A percentile compares a stretch with the other conserved stretches of the same genome.
Conservation (phyloP, 495 filamentous ascomycete species). For the Neurospora sp. region DNA sequence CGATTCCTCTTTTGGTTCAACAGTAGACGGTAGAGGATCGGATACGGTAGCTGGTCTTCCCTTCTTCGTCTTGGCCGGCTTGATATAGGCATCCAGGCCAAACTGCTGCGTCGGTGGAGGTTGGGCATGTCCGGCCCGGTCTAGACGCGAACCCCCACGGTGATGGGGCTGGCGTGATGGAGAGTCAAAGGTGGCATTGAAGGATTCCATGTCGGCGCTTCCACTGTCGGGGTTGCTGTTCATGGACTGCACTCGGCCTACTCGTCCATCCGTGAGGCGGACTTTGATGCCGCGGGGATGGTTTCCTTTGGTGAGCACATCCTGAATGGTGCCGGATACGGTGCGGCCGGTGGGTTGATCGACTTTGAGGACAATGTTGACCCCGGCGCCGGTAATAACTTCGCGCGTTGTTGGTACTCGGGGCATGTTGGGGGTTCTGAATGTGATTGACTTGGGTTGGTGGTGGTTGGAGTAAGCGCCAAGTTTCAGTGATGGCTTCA, state of each 20-base stretch:
- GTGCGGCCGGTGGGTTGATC: constrained; percentile 63
- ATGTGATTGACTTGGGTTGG: no score
- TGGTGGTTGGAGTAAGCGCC: not conserved
- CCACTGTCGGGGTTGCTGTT: constrained; percentile 13
- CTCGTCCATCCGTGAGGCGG: constrained; percentile 51
- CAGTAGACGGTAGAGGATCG: constrained; percentile 1
- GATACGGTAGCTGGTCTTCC: not conserved
- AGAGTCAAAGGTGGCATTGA: not conserved
- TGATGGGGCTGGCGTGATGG: not conserved
- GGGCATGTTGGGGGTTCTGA: constrained; percentile 7
- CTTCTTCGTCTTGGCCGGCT: constrained; percentile 20
- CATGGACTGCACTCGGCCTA: constrained; percentile 58
- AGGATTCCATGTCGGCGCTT: not conserved
- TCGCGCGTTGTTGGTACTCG: constrained; percentile 39
- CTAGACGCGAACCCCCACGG: not conserved
- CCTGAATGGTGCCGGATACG: constrained; percentile 48
- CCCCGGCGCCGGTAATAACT: constrained; percentile 45
- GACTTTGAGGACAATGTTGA: constrained; percentile 60
- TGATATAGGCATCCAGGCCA: constrained; percentile 37
- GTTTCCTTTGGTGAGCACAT: constrained; percentile 57
- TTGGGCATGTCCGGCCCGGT: not conserved
- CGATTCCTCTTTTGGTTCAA: constrained; percentile 11
- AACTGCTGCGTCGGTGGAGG: constrained; percentile 12
- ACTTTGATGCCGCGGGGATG: constrained; percentile 74
- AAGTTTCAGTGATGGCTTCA: not conserved